These are phyloP conservation scores for Kandelia obovata DNA, from an alignment of 345 rosid genomes.

Conservation along the genomic window DNA sequence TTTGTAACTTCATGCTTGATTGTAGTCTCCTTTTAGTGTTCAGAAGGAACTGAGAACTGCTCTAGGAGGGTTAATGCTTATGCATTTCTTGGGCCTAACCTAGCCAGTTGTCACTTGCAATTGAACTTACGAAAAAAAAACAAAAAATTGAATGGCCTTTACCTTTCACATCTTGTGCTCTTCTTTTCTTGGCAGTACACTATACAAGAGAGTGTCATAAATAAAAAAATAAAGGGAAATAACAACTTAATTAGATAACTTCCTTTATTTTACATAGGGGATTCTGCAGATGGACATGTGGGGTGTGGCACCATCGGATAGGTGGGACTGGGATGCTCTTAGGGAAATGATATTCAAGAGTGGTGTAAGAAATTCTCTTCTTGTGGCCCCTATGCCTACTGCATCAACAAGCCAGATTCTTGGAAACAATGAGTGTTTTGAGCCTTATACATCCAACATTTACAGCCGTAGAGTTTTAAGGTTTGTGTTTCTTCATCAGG, in stretches of 20 bases:
- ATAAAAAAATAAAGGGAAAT: not conserved
- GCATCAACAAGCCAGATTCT: slow-evolving; percentile 95
- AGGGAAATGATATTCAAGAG: slow-evolving; percentile 57
- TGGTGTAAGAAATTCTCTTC: slow-evolving; percentile 87
- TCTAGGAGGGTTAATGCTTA: not conserved
- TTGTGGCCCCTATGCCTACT: slow-evolving; percentile 90
- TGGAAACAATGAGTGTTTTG: slow-evolving; percentile 89
- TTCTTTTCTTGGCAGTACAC: not conserved
- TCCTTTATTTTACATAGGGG: slow-evolving; percentile 41
- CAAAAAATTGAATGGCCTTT: not conserved
- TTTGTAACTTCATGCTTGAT: not conserved
- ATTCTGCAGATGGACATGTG: slow-evolving; percentile 92
- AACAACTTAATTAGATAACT: not conserved
- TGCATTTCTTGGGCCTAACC: not conserved
- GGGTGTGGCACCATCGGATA: slow-evolving; percentile 58
- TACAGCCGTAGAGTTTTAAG: slow-evolving; percentile 85
- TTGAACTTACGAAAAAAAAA: not conserved
- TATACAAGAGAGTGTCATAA: not conserved
- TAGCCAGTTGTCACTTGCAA: not conserved
- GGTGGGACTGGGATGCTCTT: slow-evolving; percentile 71
- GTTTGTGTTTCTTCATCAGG: slow-evolving; percentile 27
- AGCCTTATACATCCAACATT: slow-evolving; percentile 86
- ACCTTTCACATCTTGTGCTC: not conserved
- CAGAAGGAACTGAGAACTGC: not conserved
- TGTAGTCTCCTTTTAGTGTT: not conserved